Evolutionary conservation across 2,329 filamentous ascomycete species (phyloP).

Genomic region (Beauveria asiatica): DNA sequence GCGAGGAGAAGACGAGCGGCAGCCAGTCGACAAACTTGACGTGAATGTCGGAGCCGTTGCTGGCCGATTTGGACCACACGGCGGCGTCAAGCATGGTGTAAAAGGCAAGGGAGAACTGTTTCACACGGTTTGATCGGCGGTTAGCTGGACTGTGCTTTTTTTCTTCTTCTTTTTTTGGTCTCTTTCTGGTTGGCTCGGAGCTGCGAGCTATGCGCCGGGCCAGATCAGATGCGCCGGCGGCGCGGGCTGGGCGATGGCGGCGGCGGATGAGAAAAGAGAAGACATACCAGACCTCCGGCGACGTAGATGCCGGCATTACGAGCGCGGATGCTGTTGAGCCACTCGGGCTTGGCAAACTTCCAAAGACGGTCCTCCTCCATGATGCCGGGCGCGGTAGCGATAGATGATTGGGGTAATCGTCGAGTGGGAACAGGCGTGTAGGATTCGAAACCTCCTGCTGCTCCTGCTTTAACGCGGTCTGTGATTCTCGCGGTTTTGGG

Average conservation of each 20-base stretch:
- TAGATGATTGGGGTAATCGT: not conserved
- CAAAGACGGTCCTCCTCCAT: slow-evolving; percentile 54
- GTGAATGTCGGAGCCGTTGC: slow-evolving; percentile 52
- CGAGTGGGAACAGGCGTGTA: not conserved
- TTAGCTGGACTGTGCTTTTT: not conserved
- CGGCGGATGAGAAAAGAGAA: not conserved
- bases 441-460: no score
- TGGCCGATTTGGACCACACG: slow-evolving; percentile 54
- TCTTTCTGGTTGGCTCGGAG: not conserved
- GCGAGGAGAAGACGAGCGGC: slow-evolving; percentile 55
- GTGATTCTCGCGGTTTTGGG: not conserved
- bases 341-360: slow-evolving; percentile 59
- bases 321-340: slow-evolving; percentile 56
- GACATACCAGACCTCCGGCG: slow-evolving; percentile 53
- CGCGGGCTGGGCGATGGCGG: not conserved
- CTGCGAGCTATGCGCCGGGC: slow-evolving; percentile 3
- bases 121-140: not conserved
- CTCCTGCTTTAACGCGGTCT: not conserved
- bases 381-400: not conserved
- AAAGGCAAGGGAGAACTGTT: slow-evolving; percentile 58
- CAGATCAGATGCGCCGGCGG: not conserved
- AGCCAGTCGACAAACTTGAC: slow-evolving; percentile 63
- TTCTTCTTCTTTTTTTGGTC: no score
- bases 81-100: slow-evolving; percentile 60
- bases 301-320: slow-evolving; percentile 56